Evolutionary conservation across 2,329 filamentous ascomycete genomes (phyloP), one percentile per base, ranked within the genome.

Genomic region (Acarospora socialis): DNA sequence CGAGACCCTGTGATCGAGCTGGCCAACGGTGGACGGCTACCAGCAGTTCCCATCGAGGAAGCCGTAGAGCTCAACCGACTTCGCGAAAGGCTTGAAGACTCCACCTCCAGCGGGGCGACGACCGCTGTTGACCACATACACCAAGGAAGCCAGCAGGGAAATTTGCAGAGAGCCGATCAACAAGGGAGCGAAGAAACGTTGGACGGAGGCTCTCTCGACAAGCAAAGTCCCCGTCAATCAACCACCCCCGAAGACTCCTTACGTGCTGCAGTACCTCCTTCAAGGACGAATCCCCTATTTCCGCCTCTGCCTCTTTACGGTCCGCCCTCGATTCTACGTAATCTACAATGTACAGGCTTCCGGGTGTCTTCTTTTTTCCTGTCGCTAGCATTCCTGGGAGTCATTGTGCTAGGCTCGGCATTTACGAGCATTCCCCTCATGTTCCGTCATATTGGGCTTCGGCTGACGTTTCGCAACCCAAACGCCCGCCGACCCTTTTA

Each of bases 231-330:
- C 14, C 22, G 27, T 32, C 39, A 37, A 19, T 40, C 37, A 3
- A 24, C 30, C 7, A 36, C 21, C 10, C 34, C 53, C 0, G 45
- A 46, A 22, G 55, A 51, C 5, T 52, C 61, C 7, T 42, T 68
- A n/a, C 28, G 35, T 32, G 53, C 55, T 36, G 56, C 55, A 10
- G 48, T 61, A 17, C 75, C 78, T 0, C 72, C 74, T 1, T 74
- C 74, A 5, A 68, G 72, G 41, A 86, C 81, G 2, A 77, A 86
- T 43, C 79, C 81, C 3, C 59, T 92, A 4, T 94, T 94, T 43
- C 84, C 84, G 4, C 81, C 82, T 2, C 55, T 93, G 6, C 84
- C 84, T 0, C 60, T 82, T 1, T 93, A 92, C 45, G 81, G 81
- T 0, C 77, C 82, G 1, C 74, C 83, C 0, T 76, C 78, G 1